phyloP scores from a whole-genome alignment of 2,329 filamentous ascomycete genomes.

The Diaporthe batatas region DNA sequence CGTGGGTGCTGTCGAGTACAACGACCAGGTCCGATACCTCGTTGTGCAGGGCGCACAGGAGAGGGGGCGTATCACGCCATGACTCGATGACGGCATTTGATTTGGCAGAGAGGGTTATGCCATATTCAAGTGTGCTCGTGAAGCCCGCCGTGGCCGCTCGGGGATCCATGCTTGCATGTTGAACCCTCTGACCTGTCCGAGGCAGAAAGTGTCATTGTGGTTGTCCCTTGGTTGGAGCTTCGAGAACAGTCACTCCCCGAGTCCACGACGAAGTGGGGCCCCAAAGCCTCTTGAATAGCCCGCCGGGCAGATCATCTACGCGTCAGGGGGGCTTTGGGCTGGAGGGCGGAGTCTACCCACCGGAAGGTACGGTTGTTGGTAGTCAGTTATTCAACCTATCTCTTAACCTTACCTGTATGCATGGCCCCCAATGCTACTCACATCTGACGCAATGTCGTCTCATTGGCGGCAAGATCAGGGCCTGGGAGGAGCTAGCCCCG shows the following conservation, averaged over 20 bases:
- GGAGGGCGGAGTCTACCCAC: background rate
- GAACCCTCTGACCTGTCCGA: background rate
- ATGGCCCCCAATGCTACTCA: background rate
- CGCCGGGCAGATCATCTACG: background rate
- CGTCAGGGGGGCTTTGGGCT: background rate
- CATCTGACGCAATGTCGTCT: background rate
- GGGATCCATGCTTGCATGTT: constrained; percentile 8
- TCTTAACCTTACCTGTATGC: background rate
- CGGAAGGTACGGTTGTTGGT: background rate
- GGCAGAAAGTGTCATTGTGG: background rate
- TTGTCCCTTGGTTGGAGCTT: background rate
- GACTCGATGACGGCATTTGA: constrained; percentile 3
- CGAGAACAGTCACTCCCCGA: background rate
- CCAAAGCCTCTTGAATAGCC: background rate
- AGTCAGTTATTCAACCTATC: background rate
- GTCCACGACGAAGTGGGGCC: background rate
- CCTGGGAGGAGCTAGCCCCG: background rate
- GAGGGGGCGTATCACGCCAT: background rate
- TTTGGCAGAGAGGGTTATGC: background rate
- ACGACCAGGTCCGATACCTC: background rate
- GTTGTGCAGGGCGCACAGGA: constrained; percentile 1
- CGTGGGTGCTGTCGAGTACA: background rate
- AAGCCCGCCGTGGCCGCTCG: background rate
- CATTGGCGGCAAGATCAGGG: background rate
- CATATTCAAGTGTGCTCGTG: background rate